phyloP scores from a whole-genome alignment of 2,329 filamentous ascomycete species.

The Apiospora saccharicola region DNA sequence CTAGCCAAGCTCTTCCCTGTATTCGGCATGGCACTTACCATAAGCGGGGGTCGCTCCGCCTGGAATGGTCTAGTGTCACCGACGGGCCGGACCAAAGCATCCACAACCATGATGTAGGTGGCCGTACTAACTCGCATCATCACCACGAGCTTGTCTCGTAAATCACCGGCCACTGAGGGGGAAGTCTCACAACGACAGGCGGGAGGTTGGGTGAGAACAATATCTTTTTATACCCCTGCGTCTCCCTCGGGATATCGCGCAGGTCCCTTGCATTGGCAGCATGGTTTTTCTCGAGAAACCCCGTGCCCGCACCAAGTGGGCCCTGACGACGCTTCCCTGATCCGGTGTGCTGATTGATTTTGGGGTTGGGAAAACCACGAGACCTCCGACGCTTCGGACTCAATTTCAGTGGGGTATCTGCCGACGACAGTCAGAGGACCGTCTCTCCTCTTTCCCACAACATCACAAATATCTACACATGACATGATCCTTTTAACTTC shows the following conservation, averaged over 20 bases:
- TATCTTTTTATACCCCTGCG: neutral
- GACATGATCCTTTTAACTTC: neutral
- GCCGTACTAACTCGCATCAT: neutral
- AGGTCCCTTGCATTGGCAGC: neutral
- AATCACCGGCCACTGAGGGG: neutral
- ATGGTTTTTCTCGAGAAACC: neutral
- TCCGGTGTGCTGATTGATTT: neutral
- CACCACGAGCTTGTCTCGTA: neutral
- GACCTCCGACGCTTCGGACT: neutral
- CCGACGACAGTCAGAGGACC: neutral
- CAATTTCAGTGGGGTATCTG: neutral
- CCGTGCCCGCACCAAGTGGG: neutral
- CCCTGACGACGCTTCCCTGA: neutral
- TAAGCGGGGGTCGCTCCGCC: neutral
- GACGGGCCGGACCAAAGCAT: constrained; percentile 7
- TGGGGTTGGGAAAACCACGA: neutral
- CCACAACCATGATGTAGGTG: constrained; percentile 3
- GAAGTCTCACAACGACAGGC: neutral
- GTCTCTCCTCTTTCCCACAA: neutral
- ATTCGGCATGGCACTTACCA: neutral
- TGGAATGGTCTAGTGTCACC: neutral
- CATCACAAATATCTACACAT: no score
- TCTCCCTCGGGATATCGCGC: neutral
- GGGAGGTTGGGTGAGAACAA: neutral
- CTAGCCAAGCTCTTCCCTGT: constrained; percentile 13